Percentiles rank a stretch among this genome's conserved stretches.
Conservation (phyloP, 2,329 filamentous ascomycete species). For the Chlorencoelia australis region DNA sequence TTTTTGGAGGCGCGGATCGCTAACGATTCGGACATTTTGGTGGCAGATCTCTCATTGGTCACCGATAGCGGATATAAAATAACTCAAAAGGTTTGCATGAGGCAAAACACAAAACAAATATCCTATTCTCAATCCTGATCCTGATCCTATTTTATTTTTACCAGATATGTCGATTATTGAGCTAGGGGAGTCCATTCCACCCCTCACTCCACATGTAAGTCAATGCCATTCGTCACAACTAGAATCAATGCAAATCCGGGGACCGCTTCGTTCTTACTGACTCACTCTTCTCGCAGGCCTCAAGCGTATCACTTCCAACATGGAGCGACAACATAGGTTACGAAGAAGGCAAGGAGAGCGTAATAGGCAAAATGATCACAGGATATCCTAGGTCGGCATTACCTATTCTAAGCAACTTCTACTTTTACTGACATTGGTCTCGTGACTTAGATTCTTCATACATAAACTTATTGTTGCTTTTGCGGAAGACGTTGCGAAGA, state of each 20-base stretch:
- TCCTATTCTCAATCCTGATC: too few species aligned
- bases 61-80: too few species aligned
- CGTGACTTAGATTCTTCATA: slow-evolving; percentile 66
- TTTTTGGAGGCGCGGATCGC: too few species aligned
- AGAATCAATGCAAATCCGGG: background rate
- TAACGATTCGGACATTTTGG: too few species aligned
- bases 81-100: too few species aligned
- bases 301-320: slow-evolving; percentile 90
- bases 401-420: background rate
- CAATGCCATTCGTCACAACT: background rate
- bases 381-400: slow-evolving; percentile 71
- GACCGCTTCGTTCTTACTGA: slow-evolving; percentile 1
- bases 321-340: slow-evolving; percentile 89
- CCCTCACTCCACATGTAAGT: slow-evolving; percentile 28
- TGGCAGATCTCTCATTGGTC: too few species aligned
- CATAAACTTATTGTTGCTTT: slow-evolving; percentile 74
- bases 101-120: too few species aligned
- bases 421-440: slow-evolving; percentile 14
- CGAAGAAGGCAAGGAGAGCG: slow-evolving; percentile 83
- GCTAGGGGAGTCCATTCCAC: slow-evolving; percentile 28
- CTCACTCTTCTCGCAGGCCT: slow-evolving; percentile 51
- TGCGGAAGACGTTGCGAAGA: slow-evolving; percentile 53
- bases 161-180: slow-evolving; percentile 25
- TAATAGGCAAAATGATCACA: slow-evolving; percentile 74
- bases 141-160: background rate